phyloP scores from a whole-genome alignment of 2,329 filamentous ascomycete species.

The Colletotrichum agaves region DNA sequence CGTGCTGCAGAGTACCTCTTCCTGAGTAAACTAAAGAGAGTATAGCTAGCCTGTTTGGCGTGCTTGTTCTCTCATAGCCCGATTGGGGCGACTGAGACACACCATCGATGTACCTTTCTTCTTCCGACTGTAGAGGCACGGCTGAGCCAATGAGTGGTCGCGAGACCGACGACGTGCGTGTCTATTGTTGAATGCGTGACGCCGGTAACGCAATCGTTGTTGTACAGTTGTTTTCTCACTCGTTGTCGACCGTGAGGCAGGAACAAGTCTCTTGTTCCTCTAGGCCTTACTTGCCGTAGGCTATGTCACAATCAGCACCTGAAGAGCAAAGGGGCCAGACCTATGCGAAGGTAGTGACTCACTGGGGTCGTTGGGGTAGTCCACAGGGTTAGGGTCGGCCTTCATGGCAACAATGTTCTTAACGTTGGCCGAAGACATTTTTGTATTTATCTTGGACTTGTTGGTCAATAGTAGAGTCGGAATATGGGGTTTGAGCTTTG shows the following conservation, averaged over 20 bases:
- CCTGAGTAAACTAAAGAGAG: neutral
- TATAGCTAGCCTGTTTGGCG: neutral
- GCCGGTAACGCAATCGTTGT: slow-evolving; percentile 6
- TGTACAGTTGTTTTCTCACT: neutral
- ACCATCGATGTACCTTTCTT: too few relatives aligned
- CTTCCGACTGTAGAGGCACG: neutral
- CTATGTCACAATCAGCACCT: neutral
- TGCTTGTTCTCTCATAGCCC: neutral
- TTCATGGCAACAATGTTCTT: neutral
- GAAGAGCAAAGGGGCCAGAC: neutral
- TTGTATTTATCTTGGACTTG: too few relatives aligned
- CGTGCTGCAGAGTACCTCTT: slow-evolving; percentile 5
- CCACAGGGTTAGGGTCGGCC: neutral
- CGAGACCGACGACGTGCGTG: slow-evolving; percentile 21
- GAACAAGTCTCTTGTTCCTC: neutral
- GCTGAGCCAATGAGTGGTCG: slow-evolving; percentile 24
- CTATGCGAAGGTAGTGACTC: neutral
- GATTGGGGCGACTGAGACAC: neutral
- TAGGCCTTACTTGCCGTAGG: slow-evolving; percentile 1
- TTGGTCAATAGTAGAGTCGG: neutral
- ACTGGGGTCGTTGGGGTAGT: slow-evolving; percentile 22
- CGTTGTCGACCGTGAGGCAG: neutral
- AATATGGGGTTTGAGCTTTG: neutral
- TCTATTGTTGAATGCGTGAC: neutral
- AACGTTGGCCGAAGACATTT: neutral